These are phyloP conservation scores for Aurinia saxatilis DNA, from an alignment of 345 rosid species.

Conservation along the genomic window DNA sequence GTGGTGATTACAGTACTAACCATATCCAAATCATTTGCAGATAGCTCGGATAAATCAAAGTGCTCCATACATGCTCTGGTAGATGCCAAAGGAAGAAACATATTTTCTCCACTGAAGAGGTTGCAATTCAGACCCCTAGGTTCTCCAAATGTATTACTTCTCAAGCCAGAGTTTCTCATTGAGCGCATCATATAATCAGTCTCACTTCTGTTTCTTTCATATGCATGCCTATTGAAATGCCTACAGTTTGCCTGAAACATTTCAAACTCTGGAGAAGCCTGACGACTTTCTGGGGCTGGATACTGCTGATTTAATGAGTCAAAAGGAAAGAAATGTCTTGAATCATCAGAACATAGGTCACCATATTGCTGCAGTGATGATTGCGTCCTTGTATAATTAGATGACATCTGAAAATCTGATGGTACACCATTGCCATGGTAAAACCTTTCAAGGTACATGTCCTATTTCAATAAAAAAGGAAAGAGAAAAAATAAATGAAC, in stretches of 20 bases:
- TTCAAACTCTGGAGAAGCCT: slow-evolving; percentile 24
- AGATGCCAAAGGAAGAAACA: slow-evolving; percentile 27
- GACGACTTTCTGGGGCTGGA: slow-evolving; percentile 23
- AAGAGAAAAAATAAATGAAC: background rate
- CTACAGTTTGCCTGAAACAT: slow-evolving; percentile 30
- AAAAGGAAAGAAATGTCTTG: slow-evolving; percentile 22
- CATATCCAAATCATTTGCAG: slow-evolving; percentile 34
- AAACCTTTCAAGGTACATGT: slow-evolving; percentile 25
- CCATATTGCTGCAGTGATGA: slow-evolving; percentile 24
- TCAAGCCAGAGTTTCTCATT: slow-evolving; percentile 26
- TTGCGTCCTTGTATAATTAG: slow-evolving; percentile 19
- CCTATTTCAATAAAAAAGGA: slow-evolving; percentile 25
- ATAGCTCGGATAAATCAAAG: slow-evolving; percentile 24
- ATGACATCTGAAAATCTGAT: slow-evolving; percentile 25
- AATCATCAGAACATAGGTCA: slow-evolving; percentile 29
- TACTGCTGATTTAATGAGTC: slow-evolving; percentile 32
- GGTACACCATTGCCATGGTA: slow-evolving; percentile 35
- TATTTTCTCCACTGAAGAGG: slow-evolving; percentile 31
- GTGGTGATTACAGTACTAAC: slow-evolving; percentile 36
- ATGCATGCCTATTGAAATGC: slow-evolving; percentile 27
- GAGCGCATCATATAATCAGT: slow-evolving; percentile 22
- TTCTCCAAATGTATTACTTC: slow-evolving; percentile 22
- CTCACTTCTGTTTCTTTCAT: slow-evolving; percentile 28
- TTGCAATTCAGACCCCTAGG: slow-evolving; percentile 16
- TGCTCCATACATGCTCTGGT: slow-evolving; percentile 14